A percentile compares a stretch with the other conserved stretches of the same genome.
Conservation (phyloP, 208 protist genomes). For the Blastocrithidia nonstop region DNA sequence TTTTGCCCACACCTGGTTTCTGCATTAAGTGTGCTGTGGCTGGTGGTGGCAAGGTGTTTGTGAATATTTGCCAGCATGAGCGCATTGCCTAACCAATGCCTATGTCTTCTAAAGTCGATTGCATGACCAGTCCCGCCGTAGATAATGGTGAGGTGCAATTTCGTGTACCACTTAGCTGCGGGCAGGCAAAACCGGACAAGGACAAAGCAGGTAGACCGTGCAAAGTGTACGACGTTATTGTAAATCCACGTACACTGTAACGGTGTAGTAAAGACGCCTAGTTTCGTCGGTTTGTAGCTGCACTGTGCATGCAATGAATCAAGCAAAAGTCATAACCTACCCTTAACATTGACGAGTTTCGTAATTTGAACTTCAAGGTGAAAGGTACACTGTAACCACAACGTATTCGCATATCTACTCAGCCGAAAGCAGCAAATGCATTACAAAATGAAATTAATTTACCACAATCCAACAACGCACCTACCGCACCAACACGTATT, state of each 20-base stretch:
- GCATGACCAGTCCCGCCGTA: neutral
- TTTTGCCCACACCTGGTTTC: conserved; percentile 66
- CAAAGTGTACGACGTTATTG: conserved; percentile 86
- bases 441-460: conserved; percentile 78
- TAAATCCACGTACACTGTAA: conserved; percentile 62
- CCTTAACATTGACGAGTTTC: conserved; percentile 77
- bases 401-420: conserved; percentile 56
- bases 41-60: conserved; percentile 71
- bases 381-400: conserved; percentile 78
- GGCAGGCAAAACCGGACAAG: conserved; percentile 50
- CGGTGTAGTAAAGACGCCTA: conserved; percentile 58
- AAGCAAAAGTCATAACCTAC: conserved; percentile 82
- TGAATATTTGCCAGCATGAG: conserved; percentile 79
- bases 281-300: conserved; percentile 74
- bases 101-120: conserved; percentile 25
- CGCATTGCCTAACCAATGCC: conserved; percentile 79
- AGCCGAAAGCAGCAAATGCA: conserved; percentile 36
- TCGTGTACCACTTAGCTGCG: conserved; percentile 79
- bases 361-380: conserved; percentile 74
- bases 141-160: conserved; percentile 35
- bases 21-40: conserved; percentile 64
- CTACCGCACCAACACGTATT: conserved; percentile 24
- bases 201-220: conserved; percentile 77
- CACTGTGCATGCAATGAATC: conserved; percentile 82
- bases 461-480: conserved; percentile 14